Conservation (phyloP, 2,329 filamentous ascomycete species). For the Claviceps sp. region DNA sequence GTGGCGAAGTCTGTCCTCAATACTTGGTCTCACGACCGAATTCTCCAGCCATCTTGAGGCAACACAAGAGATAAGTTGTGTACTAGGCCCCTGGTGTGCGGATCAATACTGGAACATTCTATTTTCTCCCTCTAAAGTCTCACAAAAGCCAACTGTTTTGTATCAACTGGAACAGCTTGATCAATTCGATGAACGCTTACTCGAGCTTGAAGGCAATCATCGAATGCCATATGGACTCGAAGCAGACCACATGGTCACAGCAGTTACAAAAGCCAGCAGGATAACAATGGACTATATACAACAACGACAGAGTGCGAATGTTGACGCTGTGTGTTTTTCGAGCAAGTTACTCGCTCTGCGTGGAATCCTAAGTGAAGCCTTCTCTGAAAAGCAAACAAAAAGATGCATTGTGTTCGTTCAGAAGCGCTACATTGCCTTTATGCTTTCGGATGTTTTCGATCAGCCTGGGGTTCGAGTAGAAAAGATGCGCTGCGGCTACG, state of each 20-base stretch:
- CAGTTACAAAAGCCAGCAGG: background rate
- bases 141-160: constrained; percentile 40
- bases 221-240: background rate
- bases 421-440: constrained; percentile 59
- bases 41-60: constrained; percentile 47
- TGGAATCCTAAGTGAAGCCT: constrained; percentile 47
- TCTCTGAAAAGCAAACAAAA: constrained; percentile 38
- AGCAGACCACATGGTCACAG: background rate
- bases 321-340: constrained; percentile 38
- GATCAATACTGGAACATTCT: constrained; percentile 64
- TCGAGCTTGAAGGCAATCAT: background rate
- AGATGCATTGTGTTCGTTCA: constrained; percentile 79
- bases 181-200: background rate
- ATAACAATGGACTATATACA: background rate
- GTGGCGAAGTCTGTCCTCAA: constrained; percentile 38
- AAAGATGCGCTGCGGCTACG: constrained; percentile 44
- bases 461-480: constrained; percentile 39
- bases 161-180: background rate
- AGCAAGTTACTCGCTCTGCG: constrained; percentile 57
- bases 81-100: constrained; percentile 73
- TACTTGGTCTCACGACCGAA: constrained; percentile 26
- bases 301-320: background rate
- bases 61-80: constrained; percentile 44
- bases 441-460: constrained; percentile 56
- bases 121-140: constrained; percentile 50